Conservation (phyloP, 257 asterid genomes). For the Salvia rosmarinus region DNA sequence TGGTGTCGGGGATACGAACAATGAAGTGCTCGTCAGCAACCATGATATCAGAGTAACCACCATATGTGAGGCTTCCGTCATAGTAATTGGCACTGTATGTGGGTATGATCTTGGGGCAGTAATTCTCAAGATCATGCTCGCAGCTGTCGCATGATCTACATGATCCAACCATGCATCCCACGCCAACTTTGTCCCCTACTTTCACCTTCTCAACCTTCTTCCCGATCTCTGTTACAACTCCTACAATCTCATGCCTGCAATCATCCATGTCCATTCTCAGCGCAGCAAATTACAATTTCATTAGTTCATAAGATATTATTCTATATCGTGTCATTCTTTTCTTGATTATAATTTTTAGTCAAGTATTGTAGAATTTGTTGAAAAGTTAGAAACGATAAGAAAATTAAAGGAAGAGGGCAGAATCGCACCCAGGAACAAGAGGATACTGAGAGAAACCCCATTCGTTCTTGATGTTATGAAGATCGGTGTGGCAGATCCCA, state of each 20-base stretch:
- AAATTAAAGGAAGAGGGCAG: too few relatives aligned
- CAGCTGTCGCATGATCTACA: conserved; percentile 50
- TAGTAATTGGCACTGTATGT: conserved; percentile 30
- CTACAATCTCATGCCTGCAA: conserved; percentile 53
- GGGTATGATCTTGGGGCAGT: conserved; percentile 31
- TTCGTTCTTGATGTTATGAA: conserved; percentile 47
- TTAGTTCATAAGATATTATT: too few relatives aligned
- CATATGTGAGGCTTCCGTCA: conserved; percentile 45
- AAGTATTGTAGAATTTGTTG: too few relatives aligned
- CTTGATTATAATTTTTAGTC: too few relatives aligned
- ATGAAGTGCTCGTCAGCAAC: conserved; percentile 48
- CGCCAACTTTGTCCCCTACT: conserved; percentile 56
- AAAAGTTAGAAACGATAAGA: too few relatives aligned
- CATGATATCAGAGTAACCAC: conserved; percentile 53
- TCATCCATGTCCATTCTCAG: too few relatives aligned
- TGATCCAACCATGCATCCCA: conserved; percentile 55
- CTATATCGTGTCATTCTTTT: too few relatives aligned
- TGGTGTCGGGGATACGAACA: conserved; percentile 42
- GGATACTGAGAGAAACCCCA: conserved; percentile 52
- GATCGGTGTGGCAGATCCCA: conserved; percentile 59
- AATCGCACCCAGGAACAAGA: conserved; percentile 42
- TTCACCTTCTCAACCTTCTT: conserved; percentile 43
- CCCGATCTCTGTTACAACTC: conserved; percentile 58
- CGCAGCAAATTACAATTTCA: too few relatives aligned
- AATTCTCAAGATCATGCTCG: conserved; percentile 41